Evolutionary conservation across 2,329 filamentous ascomycete genomes (phyloP), one percentile per base, ranked within the genome.

Genomic region (Lasiodiplodia sp.): DNA sequence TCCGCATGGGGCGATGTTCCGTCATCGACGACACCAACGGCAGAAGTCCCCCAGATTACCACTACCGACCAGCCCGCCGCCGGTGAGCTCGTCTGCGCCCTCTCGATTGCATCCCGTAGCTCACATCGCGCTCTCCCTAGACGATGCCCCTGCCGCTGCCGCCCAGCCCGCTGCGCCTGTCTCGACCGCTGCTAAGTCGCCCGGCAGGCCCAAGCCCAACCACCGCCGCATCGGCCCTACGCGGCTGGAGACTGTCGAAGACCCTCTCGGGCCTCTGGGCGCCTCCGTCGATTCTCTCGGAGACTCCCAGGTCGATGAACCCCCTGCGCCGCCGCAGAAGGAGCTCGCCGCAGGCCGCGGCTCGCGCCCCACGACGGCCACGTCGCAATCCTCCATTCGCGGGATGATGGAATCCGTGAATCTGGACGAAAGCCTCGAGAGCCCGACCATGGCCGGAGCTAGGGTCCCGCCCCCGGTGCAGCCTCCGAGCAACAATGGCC

Each of bases 191-290:
- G 79, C 83, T 56, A 83, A 82, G 71, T 83, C 84, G 38, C 81
- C 84, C 57, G 84, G 81, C 53, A 83, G 68, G 47, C 81, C 81
- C n/a, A 68, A 65, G 67, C 58, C 67, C 18, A 65, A 57, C 58
- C 31, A 34, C 8, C 82, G 83, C 67, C 84, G 86, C 70, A 87
- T 87, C 76, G 84, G 93, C 75, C 88, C 91, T 37, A 94, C 92
- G 57, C 90, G 89, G 66, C 90, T 95, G 70, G 89, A 95, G 81
- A 91, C 90, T 70, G 90, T 93, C 72, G 91, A 94, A 77, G 85
- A 88, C 74, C 91, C 91, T 68, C 86, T 94, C 56, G 93, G 92
- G 1, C 92, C 92, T 25, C 83, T 96, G 64, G 92, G 92, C 69
- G 90, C 89, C 66, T 80, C 90, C 34, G 87, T 87, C 64, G 86